Conservation (phyloP, 805 yeast genomes). For the Wickerhamomyces tratensis region DNA sequence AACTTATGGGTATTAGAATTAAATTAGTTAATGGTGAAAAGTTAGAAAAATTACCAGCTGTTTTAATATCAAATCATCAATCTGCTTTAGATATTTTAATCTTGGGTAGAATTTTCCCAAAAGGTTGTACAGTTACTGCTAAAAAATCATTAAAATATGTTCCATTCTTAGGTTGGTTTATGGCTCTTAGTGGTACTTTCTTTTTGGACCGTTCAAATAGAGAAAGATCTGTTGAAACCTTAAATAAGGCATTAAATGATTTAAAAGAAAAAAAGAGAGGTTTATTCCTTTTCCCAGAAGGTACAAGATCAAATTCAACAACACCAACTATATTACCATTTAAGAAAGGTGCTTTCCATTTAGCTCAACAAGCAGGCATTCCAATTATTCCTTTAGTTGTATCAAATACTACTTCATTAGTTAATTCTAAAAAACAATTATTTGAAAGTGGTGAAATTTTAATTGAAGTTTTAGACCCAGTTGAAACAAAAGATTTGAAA, state of each 20-base stretch:
- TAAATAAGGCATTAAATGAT: conserved; percentile 56
- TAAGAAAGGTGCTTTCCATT: conserved; percentile 96
- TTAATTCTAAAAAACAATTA: conserved; percentile 48
- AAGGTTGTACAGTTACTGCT: conserved; percentile 86
- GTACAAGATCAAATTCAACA: conserved; percentile 78
- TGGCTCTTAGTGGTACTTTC: conserved; percentile 83
- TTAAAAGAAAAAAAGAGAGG: conserved; percentile 60
- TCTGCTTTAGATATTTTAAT: conserved; percentile 76
- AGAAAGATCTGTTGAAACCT: conserved; percentile 63
- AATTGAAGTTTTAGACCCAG: conserved; percentile 75
- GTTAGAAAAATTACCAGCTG: conserved; percentile 57
- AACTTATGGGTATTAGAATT: conserved; percentile 59
- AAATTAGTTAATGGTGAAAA: conserved; percentile 58
- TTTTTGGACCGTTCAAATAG: conserved; percentile 80
- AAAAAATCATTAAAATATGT: conserved; percentile 74
- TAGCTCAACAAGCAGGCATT: conserved; percentile 86
- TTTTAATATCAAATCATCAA: conserved; percentile 84
- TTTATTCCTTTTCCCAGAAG: conserved; percentile 92
- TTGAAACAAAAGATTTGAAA: conserved; percentile 59
- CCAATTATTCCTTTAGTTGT: conserved; percentile 88
- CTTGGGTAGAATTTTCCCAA: conserved; percentile 78
- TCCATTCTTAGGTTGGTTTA: conserved; percentile 96
- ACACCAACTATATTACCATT: conserved; percentile 71
- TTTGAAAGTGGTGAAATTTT: conserved; percentile 72
- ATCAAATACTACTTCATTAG: conserved; percentile 71